Conservation (phyloP, 805 yeast genomes). For the Phaffomyces antillensis region DNA sequence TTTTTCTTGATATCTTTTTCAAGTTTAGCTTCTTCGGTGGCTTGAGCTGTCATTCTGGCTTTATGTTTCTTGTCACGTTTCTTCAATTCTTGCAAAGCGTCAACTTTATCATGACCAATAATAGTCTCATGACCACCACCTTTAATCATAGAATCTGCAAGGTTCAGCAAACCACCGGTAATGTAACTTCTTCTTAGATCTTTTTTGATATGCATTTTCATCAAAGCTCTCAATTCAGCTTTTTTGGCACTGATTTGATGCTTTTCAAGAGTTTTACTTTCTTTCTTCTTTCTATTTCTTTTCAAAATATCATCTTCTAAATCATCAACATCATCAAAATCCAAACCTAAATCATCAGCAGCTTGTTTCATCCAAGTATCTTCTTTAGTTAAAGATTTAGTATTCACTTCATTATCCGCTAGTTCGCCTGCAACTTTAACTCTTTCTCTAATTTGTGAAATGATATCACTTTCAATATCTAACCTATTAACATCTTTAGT, state of each 20-base stretch:
- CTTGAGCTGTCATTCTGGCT: not conserved
- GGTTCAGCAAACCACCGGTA: constrained; percentile 69
- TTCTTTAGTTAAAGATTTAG: constrained; percentile 57
- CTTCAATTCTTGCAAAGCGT: constrained; percentile 61
- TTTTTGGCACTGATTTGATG: constrained; percentile 34
- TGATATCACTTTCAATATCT: constrained; percentile 69
- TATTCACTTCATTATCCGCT: constrained; percentile 62
- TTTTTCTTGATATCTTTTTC: not conserved
- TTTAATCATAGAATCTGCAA: constrained; percentile 69
- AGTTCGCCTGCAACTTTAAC: constrained; percentile 62
- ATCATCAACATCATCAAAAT: constrained; percentile 59
- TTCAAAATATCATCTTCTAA: constrained; percentile 48
- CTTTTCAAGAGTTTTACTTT: constrained; percentile 44
- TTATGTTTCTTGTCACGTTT: constrained; percentile 8
- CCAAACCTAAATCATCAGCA: constrained; percentile 89
- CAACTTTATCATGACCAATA: constrained; percentile 59
- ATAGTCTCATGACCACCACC: constrained; percentile 62
- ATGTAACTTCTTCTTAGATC: constrained; percentile 64
- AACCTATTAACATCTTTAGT: constrained; percentile 57
- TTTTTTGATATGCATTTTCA: constrained; percentile 51
- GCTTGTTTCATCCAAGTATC: constrained; percentile 81
- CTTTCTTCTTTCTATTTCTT: constrained; percentile 52
- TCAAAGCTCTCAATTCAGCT: constrained; percentile 45
- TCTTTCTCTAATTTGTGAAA: constrained; percentile 65
- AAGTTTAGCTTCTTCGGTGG: not conserved